phyloP scores from a whole-genome alignment of 257 asterid genomes.

The Solanum stenotomum region DNA sequence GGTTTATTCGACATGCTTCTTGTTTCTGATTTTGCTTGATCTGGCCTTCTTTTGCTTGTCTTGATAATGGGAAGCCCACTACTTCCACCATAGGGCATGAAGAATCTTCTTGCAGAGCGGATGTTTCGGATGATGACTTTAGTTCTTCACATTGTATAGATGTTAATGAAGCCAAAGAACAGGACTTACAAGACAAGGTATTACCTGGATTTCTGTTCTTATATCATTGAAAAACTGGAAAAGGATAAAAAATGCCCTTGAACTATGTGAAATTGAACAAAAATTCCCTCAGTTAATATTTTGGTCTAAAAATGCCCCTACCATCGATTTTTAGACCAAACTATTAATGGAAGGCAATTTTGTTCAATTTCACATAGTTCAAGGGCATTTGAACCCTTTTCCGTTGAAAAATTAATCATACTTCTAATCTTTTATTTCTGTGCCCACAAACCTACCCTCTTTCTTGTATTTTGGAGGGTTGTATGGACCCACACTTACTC shows the following conservation, averaged over 20 bases:
- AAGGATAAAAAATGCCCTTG: not conserved
- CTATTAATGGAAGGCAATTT: not conserved
- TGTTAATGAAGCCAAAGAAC: constrained; percentile 1
- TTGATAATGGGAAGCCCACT: constrained; percentile 3
- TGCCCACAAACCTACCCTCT: not conserved
- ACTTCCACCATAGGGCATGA: constrained; percentile 2
- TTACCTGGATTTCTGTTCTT: not conserved
- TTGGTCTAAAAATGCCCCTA: not conserved
- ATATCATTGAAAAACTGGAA: not conserved
- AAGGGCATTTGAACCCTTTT: not conserved
- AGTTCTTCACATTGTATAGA: constrained; percentile 12
- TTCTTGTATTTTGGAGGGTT: not conserved
- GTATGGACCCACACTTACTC: not conserved
- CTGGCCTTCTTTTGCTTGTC: not conserved
- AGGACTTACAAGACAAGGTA: constrained; percentile 4
- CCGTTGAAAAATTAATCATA: not conserved
- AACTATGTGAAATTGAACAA: not conserved
- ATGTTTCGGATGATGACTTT: constrained; percentile 1
- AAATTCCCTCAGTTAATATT: not conserved
- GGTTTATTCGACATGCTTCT: not conserved
- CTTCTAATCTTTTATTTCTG: not conserved
- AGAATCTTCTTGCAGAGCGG: constrained; percentile 12
- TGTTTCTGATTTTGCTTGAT: not conserved
- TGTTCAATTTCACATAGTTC: not conserved
- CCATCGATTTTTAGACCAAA: not conserved